Evolutionary conservation across 106 monocot genomes (phyloP), one percentile per base, ranked within the genome.

Genomic region (Platanthera zijinensis): DNA sequence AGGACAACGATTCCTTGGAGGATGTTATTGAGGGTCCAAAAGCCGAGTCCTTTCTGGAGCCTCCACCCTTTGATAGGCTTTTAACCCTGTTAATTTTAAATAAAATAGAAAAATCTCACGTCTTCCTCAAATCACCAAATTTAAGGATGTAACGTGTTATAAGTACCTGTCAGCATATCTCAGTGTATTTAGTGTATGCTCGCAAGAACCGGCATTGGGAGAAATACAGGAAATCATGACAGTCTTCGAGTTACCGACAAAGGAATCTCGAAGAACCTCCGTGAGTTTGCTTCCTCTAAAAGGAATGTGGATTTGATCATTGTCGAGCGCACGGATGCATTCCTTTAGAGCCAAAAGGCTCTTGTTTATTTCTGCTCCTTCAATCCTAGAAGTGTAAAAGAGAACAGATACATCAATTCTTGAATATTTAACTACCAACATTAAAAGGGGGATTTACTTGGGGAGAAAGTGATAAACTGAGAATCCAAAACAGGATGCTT

Each of bases 201-300:
- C 94, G 79, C 94, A 94, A 78, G 94, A 94, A 74, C 88, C 86
- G 78, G 87, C 80, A 85, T 77, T 87, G 13, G 94, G 94, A 22
- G 94, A 94, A 78, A 94, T 89, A 75, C 94, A 94, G 71, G 94
- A 90, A 76, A 94, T 94, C 94, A 94, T 94, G 10, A 94, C 94
- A 15, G 94, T 94, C 71, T 83, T 86, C n/a, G 94, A 91, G 70
- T 94, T 94, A 25, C 94, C 94, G 73, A 91, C 87, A 81, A 94
- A 94, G 17, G 94, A 94, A 78, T 94, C 94, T 48, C 94, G 90
- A 74, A 94, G 94, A 45, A 94, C 94, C 78, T 94, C 94, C n/a
- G 94, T 94, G 49, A 94, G 50, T 82, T 94, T 94, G 82, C 94
- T 94, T 45, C 94, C 94, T 77, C 94, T 78, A 73, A 94, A 94